Evolutionary conservation across 2,329 filamentous ascomycete species (phyloP), one percentile per base, ranked within the genome.

Genomic region (Atkinsonella hypoxylon): DNA sequence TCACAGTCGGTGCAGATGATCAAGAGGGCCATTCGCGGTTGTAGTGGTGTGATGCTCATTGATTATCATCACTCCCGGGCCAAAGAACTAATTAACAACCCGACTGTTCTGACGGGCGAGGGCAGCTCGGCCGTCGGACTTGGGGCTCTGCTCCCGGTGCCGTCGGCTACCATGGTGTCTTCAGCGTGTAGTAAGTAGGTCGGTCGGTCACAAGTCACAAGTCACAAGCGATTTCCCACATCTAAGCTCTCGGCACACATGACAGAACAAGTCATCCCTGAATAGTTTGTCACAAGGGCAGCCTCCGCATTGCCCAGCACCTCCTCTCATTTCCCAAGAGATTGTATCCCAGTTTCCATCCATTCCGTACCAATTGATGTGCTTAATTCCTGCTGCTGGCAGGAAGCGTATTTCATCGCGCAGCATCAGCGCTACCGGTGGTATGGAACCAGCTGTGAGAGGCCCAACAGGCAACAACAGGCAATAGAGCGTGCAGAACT

Each of bases 211-310:
- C n/a, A n/a, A n/a, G n/a, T n/a, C n/a, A n/a, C n/a, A n/a, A n/a
- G n/a, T n/a, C 11, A 26, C 32, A 30, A 45, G 41, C 50, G 48
- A 49, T 41, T 51, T 39, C 53, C 59, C 52, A 54, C 54, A 53
- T 57, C 54, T 62, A 62, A 62, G 60, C 60, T 60, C 60, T 57
- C 46, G 54, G 41, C 48, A 11, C 26, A 31, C 40, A 36, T 17
- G 10, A 17, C 4, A n/a, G 18, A 43, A 11, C 30, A 48, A 26
- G 26, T 44, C 40, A 18, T 11, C 39, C 46, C 39, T 41, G 15
- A 4, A 3, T 36, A 8, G 3, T 36, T 36, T 15, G 32, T 36
- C 4, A 36, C 32, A 36, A 36, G 13, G 32, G 3, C 32, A 36
- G 10, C 10, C 32, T 36, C 13, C 32, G 32, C 3, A 10, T 6